Evolutionary conservation across 805 yeast species (phyloP).

Genomic region (Pichia scutulata): DNA sequence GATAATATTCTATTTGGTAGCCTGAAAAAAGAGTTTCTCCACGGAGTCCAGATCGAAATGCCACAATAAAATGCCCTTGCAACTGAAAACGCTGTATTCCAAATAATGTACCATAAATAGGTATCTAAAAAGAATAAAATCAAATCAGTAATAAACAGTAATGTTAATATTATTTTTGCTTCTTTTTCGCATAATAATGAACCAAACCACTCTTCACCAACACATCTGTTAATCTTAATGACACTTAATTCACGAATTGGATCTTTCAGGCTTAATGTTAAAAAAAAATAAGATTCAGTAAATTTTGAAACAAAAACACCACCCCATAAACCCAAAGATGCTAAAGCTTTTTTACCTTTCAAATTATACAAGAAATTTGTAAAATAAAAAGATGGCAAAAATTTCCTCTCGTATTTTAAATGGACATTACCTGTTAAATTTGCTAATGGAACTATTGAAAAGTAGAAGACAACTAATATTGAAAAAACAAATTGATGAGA

Average conservation of each 20-base stretch:
- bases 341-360: slow-evolving; percentile 43
- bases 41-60: slow-evolving; percentile 80
- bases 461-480: slow-evolving; percentile 43
- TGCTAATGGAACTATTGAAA: slow-evolving; percentile 57
- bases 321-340: slow-evolving; percentile 65
- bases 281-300: slow-evolving; percentile 69
- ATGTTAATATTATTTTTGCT: slow-evolving; percentile 44
- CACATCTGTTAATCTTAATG: slow-evolving; percentile 48
- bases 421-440: slow-evolving; percentile 40
- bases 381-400: slow-evolving; percentile 47
- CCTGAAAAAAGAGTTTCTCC: slow-evolving; percentile 73
- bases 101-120: slow-evolving; percentile 76
- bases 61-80: slow-evolving; percentile 62
- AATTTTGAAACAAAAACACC: slow-evolving; percentile 62
- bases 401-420: slow-evolving; percentile 31
- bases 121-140: slow-evolving; percentile 73
- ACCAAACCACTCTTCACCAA: slow-evolving; percentile 55
- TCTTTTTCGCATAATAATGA: slow-evolving; percentile 45
- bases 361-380: slow-evolving; percentile 52
- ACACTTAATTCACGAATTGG: slow-evolving; percentile 62
- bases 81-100: slow-evolving; percentile 70
- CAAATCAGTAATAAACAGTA: slow-evolving; percentile 55
- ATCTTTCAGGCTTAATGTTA: slow-evolving; percentile 64
- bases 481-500: slow-evolving; percentile 52
- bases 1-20: slow-evolving; percentile 71